A percentile compares a stretch with the other conserved stretches of the same genome.
Conservation (phyloP, 306 rosid genomes). For the Gynostemma pentaphyllum region DNA sequence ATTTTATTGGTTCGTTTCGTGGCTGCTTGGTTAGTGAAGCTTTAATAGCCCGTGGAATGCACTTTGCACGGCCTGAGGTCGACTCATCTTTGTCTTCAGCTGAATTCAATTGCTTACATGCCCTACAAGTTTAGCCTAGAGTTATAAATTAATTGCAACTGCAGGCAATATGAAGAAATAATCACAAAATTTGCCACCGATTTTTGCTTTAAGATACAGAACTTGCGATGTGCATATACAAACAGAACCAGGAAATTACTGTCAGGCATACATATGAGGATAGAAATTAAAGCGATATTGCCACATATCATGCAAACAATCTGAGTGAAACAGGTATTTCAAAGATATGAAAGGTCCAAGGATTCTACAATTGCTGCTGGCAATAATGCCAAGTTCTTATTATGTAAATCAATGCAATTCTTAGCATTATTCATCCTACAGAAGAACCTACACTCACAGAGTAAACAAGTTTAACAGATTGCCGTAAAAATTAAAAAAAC, state of each 20-base stretch:
- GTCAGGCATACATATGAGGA: not conserved
- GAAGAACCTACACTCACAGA: not conserved
- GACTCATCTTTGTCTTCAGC: conserved; percentile 38
- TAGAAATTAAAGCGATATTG: not conserved
- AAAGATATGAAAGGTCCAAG: not conserved
- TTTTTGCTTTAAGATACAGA: not conserved
- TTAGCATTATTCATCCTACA: not conserved
- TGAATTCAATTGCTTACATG: conserved; percentile 36
- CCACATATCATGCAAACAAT: not conserved
- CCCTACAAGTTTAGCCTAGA: conserved; percentile 31
- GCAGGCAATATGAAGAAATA: not conserved
- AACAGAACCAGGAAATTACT: not conserved
- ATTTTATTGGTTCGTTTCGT: conserved; percentile 53
- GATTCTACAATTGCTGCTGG: not conserved
- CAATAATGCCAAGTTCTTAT: not conserved
- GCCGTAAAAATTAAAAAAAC: not conserved
- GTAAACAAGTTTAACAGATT: not conserved
- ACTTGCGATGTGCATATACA: not conserved
- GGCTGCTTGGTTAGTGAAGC: conserved; percentile 66
- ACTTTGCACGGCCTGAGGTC: conserved; percentile 59
- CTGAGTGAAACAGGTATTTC: not conserved
- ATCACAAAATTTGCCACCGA: not conserved
- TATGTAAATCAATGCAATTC: not conserved
- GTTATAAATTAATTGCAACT: not conserved
- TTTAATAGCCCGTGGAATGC: conserved; percentile 73